Conservation (phyloP, 345 rosid genomes). For the Theobroma cacao region DNA sequence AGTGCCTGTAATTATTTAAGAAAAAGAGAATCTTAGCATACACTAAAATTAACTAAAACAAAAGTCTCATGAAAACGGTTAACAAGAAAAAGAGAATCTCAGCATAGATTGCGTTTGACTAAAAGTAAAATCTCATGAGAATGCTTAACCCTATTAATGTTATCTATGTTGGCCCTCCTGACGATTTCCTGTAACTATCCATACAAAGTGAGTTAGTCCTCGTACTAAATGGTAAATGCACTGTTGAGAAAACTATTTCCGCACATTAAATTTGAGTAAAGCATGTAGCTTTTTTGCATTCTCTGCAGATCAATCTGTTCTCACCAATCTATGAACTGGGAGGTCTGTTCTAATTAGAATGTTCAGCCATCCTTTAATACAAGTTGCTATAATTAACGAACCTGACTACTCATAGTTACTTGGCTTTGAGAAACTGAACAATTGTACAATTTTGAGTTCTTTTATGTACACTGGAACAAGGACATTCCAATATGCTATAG, state of each 20-base stretch:
- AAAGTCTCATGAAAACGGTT: neutral
- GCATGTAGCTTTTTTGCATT: neutral
- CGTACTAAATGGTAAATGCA: neutral
- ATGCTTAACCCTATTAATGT: neutral
- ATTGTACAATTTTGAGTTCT: neutral
- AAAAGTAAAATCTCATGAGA: conserved; percentile 1
- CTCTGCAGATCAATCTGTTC: neutral
- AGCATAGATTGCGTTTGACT: neutral
- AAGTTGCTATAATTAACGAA: neutral
- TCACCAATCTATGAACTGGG: neutral
- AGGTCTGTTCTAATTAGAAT: neutral
- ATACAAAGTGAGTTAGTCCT: neutral
- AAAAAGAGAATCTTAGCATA: neutral
- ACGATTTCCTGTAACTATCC: neutral
- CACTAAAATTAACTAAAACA: neutral
- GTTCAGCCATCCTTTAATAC: neutral
- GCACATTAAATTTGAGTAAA: neutral
- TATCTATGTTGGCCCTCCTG: neutral
- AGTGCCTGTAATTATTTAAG: conserved; percentile 55
- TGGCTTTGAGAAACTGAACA: neutral
- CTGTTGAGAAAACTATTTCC: neutral
- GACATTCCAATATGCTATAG: neutral
- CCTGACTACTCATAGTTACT: neutral
- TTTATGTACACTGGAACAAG: neutral
- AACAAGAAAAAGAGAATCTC: neutral